Conservation (phyloP, 1,284 basidiomycete genomes). For the Cryptococcus sp. region DNA sequence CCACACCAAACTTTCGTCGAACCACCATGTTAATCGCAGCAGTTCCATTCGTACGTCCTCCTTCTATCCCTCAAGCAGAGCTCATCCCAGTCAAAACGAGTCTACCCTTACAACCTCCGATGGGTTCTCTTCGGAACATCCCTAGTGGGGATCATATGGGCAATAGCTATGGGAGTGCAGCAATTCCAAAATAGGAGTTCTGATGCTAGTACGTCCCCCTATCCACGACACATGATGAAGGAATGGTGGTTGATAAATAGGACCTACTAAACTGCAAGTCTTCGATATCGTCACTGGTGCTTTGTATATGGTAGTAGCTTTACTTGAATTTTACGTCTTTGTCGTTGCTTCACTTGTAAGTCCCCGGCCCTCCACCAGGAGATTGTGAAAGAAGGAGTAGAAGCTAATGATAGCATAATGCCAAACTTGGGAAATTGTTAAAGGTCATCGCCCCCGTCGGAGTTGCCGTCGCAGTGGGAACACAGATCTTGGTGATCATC, state of each 20-base stretch:
- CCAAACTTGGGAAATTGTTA: constrained; percentile 57
- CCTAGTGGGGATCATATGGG: constrained; percentile 33
- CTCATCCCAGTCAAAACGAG: constrained; percentile 7
- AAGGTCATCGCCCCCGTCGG: constrained; percentile 56
- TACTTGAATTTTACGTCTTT: constrained; percentile 60
- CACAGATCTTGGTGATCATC: constrained; percentile 58
- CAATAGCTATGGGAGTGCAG: constrained; percentile 27
- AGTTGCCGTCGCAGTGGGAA: constrained; percentile 54
- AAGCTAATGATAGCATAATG: constrained; percentile 55
- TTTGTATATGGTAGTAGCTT: constrained; percentile 52
- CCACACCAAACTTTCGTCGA: background rate
- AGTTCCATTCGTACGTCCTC: background rate
- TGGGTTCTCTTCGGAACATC: constrained; percentile 31
- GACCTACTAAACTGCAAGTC: constrained; percentile 17
- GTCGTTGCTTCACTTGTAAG: constrained; percentile 57
- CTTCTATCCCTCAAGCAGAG: background rate
- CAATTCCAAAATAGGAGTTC: constrained; percentile 17
- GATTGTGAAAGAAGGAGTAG: background rate
- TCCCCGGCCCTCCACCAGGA: constrained; percentile 6
- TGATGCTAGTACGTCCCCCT: constrained; percentile 16
- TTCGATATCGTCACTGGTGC: constrained; percentile 30
- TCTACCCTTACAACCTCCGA: constrained; percentile 35
- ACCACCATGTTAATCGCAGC: background rate
- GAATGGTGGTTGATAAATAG: background rate
- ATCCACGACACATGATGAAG: background rate